A percentile compares a stretch with the other conserved stretches of the same genome.
phyloP scores from a whole-genome alignment of 2,329 filamentous ascomycete species.

The Aspergillus costaricaensis region DNA sequence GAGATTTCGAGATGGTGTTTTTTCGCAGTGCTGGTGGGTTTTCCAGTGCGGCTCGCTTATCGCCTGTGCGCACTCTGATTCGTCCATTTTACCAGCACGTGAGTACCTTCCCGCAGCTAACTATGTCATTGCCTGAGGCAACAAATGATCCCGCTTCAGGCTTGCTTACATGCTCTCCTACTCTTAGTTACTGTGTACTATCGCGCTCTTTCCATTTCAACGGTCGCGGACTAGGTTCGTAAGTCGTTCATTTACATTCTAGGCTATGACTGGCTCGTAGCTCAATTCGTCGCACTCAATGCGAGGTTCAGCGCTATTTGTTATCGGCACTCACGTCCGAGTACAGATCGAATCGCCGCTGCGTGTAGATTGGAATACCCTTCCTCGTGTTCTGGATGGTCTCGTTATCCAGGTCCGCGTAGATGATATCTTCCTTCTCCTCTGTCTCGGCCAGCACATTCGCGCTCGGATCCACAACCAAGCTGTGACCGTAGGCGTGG shows the following conservation, averaged over 20 bases:
- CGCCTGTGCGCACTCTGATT: slow-evolving; percentile 28
- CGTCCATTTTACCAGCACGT: slow-evolving; percentile 17
- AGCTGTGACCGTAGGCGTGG: slow-evolving; percentile 87
- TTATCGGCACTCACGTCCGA: slow-evolving; percentile 73
- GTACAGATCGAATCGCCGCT: slow-evolving; percentile 94
- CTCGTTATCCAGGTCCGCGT: slow-evolving; percentile 68
- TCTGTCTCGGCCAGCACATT: slow-evolving; percentile 76
- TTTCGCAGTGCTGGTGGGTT: slow-evolving; percentile 34
- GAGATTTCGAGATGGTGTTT: slow-evolving; percentile 26
- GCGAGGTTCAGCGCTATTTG: slow-evolving; percentile 12
- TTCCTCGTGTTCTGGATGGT: slow-evolving; percentile 74
- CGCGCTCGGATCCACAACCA: slow-evolving; percentile 86
- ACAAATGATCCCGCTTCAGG: not conserved
- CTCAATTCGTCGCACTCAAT: not conserved
- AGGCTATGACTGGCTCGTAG: not conserved
- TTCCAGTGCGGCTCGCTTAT: slow-evolving; percentile 44
- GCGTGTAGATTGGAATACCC: slow-evolving; percentile 79
- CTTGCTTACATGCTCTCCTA: not conserved
- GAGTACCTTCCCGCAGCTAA: not conserved
- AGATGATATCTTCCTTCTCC: slow-evolving; percentile 74
- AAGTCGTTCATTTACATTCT: not conserved
- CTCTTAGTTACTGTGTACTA: not conserved
- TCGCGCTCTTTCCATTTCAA: not conserved
- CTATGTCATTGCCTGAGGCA: not conserved
- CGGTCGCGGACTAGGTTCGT: not conserved